Conservation (phyloP, 2,329 filamentous ascomycete species). For the Rhexocercosporidium sp. region DNA sequence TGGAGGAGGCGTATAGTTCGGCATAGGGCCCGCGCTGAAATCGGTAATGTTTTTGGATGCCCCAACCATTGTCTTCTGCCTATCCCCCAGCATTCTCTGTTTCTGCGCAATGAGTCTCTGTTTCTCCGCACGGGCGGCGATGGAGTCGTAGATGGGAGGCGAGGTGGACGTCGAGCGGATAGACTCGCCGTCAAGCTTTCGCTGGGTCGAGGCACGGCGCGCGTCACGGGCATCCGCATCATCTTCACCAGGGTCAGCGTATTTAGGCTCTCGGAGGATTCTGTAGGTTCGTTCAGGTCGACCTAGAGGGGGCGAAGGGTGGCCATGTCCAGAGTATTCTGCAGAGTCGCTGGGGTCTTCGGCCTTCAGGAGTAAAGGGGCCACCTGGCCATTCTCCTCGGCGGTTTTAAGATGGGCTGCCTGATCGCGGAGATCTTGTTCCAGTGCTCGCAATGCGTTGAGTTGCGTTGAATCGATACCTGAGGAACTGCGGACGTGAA, state of each 20-base stretch:
- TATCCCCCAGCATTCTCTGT: not conserved
- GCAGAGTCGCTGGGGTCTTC: too few relatives aligned
- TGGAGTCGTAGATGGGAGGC: not conserved
- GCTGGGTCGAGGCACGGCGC: slow-evolving; percentile 3
- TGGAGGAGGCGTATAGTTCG: not conserved
- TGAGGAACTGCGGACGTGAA: not conserved
- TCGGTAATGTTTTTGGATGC: not conserved
- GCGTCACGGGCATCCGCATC: not conserved
- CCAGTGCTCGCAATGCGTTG: not conserved
- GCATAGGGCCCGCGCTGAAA: slow-evolving; percentile 1
- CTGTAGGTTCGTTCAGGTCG: not conserved
- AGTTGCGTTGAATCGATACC: not conserved
- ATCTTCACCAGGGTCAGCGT: not conserved
- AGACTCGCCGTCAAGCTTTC: not conserved
- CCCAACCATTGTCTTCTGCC: not conserved
- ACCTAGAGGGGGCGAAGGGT: not conserved
- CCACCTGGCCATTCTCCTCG: not conserved
- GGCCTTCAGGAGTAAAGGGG: not conserved
- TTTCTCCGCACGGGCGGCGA: not conserved
- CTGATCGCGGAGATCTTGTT: not conserved
- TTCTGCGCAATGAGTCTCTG: not conserved
- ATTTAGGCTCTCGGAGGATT: not conserved
- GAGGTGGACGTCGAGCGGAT: not conserved
- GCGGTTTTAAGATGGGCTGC: not conserved
- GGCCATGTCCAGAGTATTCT: not conserved